Evolutionary conservation across 1,139 yeast genomes (phyloP), one percentile per base, ranked within the genome.

Genomic region (Saccharomyces hybrid): DNA sequence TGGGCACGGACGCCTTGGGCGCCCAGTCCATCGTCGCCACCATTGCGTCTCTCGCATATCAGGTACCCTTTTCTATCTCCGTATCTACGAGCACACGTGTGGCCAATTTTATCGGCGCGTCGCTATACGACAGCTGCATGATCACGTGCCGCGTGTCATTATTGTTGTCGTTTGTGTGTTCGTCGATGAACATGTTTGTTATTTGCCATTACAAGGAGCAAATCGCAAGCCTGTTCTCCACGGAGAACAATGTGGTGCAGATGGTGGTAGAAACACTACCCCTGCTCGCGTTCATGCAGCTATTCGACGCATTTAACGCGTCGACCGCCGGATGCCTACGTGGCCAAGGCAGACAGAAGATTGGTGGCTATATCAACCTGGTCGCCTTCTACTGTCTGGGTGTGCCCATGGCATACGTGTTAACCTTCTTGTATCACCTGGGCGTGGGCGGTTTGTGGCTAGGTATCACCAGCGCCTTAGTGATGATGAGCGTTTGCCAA

Each of bases 291-390:
- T 66, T 84, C 5, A 79, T 87, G 73, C 95, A 88, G 64, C 71
- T 88, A 11, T 83, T 86, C 56, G 97, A 90, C 69, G 89, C 95
- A 7, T 73, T 87, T 26, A 89, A 93, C 20, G 90, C 89, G 1
- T 86, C 61, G 79, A 85, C 90, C 7, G 86, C 90, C 54, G 97
- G 97, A 0, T 81, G 89, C 49, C 72, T 90, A 57, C 75, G 97
- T 58, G 97, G 97, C 2, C 86, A 88, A 69, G 97, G 97, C 0
- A 76, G 84, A 55, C 97, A 90, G 69, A 83, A 82, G 59, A 78
- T 88, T 54, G 97, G 97, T 3, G 96, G 97, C 0, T 73, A 81
- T 42, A 79, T 90, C 56, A 90, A 89, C 64, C 77, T 90, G 54
- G 73, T 88, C 50, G 84, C 89, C 7, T 90, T 90, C 69, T 90